These are phyloP conservation scores for Termitomyces sp. DNA, from an alignment of 768 basidiomycete genomes.

Conservation along the genomic window DNA sequence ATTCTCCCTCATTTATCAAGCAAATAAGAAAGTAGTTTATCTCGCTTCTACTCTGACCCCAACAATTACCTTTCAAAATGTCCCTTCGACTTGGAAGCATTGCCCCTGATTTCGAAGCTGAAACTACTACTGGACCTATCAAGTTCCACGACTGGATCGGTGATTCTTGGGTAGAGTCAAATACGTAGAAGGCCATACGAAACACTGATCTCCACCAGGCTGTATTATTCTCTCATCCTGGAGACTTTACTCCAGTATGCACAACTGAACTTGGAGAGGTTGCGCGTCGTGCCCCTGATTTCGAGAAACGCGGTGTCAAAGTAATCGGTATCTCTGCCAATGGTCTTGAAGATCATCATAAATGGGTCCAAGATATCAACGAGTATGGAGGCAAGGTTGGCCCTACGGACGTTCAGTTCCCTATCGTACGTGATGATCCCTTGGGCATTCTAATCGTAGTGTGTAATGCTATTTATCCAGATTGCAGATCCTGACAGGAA, in stretches of 20 bases:
- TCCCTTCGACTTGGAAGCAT: constrained; percentile 78
- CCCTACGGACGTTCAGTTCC: constrained; percentile 80
- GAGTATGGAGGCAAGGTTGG: constrained; percentile 65
- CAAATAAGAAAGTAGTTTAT: neutral
- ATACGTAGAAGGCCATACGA: neutral
- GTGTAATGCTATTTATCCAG: constrained; percentile 29
- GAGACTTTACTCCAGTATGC: constrained; percentile 90
- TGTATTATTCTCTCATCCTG: constrained; percentile 92
- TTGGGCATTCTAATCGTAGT: neutral
- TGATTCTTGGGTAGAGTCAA: constrained; percentile 69
- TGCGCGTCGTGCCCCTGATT: constrained; percentile 81
- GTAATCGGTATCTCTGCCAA: constrained; percentile 94
- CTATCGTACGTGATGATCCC: constrained; percentile 58
- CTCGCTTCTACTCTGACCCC: neutral
- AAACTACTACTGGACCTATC: constrained; percentile 84
- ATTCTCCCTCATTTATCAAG: constrained; percentile 36
- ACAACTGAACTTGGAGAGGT: constrained; percentile 98
- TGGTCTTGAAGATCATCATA: constrained; percentile 73
- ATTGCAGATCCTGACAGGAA: constrained; percentile 90
- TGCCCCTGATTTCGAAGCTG: constrained; percentile 89
- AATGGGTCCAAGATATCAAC: constrained; percentile 89
- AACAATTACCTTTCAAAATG: constrained; percentile 22
- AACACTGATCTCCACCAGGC: constrained; percentile 37
- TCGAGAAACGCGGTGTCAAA: constrained; percentile 84
- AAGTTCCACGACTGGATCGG: constrained; percentile 94